Base-by-base conservation (phyloP, 2,329 filamentous ascomycete species). In the Colletotrichum abscissum region DNA sequence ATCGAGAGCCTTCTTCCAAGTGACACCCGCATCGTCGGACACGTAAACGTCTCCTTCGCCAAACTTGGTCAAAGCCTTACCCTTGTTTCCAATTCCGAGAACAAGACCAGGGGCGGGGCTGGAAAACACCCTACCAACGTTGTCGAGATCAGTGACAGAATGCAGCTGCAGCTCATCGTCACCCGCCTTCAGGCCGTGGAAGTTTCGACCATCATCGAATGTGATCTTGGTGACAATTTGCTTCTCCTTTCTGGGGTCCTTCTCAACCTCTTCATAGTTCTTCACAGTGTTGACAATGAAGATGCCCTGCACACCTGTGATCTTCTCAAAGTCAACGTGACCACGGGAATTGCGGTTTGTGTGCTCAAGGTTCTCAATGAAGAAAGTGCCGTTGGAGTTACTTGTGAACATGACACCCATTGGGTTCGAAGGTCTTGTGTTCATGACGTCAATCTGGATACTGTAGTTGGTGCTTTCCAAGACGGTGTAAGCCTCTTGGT, bases 381-480 rank as follows among this genome's bases (percentile, higher is more conserved):
- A 99, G 82, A 96, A 98, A 2, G 95, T 98, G 74, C 97, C 97
- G 80, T 98, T 97, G 38, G 95, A 98, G 81, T 99, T 99, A 80
- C 96, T 98, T 6, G 95, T 97, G 79, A 98, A 96, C 69, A 99
- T 87, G 12, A 93, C 92, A 42, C 97, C 97, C 90, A 98, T 96
- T 0, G 93, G 90, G 49, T 89, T 90, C 1, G 88, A 89, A 14
- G 88, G 88, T 57, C 85, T 86, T 52, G 87, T 87, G 1, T 93
- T 94, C 89, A 96, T 92, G 75, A 98, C 95, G 82, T 98, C 95
- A 68, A 99, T 92, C 83, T 98, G 96, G 77, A 99, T 95, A 85
- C 96, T 98, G 86, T 99, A 98, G 80, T 98, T 96, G 55, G 97
- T 98, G 79, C 95, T 97, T 84, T 98, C 96, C 54, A 99, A 88